Conservation (phyloP, 176 grass and related monocot genomes). For the Rhipidocladum racemiflorum region DNA sequence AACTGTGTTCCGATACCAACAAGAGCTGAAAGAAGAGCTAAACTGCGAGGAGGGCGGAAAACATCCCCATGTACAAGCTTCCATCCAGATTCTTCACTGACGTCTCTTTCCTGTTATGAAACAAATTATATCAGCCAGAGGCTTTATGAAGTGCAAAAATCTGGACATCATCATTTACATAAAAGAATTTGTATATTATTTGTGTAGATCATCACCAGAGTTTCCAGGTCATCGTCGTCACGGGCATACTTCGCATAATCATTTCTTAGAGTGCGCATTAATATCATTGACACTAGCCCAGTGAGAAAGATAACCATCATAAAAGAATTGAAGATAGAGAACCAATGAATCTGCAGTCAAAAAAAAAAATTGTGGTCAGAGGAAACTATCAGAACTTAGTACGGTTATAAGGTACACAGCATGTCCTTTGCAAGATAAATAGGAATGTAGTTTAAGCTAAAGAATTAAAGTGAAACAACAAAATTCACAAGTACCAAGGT, state of each 20-base stretch:
- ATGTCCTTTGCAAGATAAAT: neutral
- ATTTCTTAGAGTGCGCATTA: slow-evolving; percentile 95
- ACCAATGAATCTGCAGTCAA: slow-evolving; percentile 83
- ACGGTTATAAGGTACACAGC: neutral
- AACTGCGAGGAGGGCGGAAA: slow-evolving; percentile 70
- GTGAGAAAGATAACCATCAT: slow-evolving; percentile 99
- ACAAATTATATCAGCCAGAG: slow-evolving; percentile 20
- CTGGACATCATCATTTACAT: neutral
- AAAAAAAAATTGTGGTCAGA: neutral
- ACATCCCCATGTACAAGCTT: slow-evolving; percentile 99
- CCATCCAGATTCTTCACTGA: slow-evolving; percentile 96
- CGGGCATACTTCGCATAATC: slow-evolving; percentile 98
- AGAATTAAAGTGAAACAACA: neutral
- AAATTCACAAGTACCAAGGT: neutral
- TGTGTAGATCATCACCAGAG: slow-evolving; percentile 60
- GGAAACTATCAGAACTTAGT: slow-evolving; percentile 5
- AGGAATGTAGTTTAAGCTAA: neutral
- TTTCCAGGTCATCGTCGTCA: slow-evolving; percentile 94
- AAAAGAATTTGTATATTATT: neutral
- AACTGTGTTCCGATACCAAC: slow-evolving; percentile 83
- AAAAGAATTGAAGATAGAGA: slow-evolving; percentile 99
- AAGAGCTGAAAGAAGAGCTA: slow-evolving; percentile 85
- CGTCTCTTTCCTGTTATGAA: slow-evolving; percentile 79
- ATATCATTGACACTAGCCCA: slow-evolving; percentile 92
- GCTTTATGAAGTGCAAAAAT: slow-evolving; percentile 17